Conservation (phyloP, 495 filamentous ascomycete genomes). For the Bryoglossum gracile region DNA sequence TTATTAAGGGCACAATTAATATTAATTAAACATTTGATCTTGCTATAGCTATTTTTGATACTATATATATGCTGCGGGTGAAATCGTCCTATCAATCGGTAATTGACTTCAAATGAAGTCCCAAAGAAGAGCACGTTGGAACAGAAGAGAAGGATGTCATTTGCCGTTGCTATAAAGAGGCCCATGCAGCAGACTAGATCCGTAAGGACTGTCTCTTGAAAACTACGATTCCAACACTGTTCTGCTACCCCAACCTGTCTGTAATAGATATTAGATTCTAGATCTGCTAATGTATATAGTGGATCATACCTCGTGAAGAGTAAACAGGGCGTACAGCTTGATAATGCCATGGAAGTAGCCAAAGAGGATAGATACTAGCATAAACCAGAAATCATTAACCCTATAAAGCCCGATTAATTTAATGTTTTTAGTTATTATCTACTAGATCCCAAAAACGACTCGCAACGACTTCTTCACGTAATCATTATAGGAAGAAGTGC, state of each 20-base stretch:
- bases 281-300: neutral
- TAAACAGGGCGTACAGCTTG: conserved; percentile 56
- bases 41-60: too few species aligned
- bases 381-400: conserved; percentile 47
- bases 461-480: neutral
- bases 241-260: conserved; percentile 6
- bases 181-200: too few species aligned
- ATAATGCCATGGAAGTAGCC: conserved; percentile 39
- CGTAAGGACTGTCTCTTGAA: too few species aligned
- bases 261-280: conserved; percentile 3
- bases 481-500: conserved; percentile 1
- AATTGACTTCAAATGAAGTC: too few species aligned
- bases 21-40: too few species aligned
- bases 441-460: conserved; percentile 2
- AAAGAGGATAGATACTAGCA: conserved; percentile 49
- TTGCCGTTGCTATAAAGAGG: too few species aligned
- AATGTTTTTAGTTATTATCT: conserved; percentile 41
- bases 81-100: too few species aligned
- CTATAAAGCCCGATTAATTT: conserved; percentile 52
- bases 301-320: conserved; percentile 26
- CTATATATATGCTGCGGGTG: too few species aligned
- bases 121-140: too few species aligned
- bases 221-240: too few species aligned
- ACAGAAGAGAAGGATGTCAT: too few species aligned
- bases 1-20: too few species aligned